These are phyloP conservation scores for Aciculosporium take DNA, from an alignment of 2,329 filamentous ascomycete genomes.

Conservation along the genomic window DNA sequence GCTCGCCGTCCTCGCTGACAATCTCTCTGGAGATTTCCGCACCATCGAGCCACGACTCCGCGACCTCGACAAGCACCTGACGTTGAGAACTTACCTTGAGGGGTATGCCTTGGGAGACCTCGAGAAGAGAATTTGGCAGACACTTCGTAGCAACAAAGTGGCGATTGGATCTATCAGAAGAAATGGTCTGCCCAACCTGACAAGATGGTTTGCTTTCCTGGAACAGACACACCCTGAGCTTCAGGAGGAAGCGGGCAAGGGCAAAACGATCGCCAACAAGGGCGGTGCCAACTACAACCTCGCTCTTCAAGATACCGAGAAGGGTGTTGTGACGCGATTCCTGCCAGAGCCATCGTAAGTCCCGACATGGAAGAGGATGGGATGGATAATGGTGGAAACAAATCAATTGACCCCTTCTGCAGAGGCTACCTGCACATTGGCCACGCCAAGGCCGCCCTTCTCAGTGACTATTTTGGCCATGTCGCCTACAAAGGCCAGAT, in stretches of 20 bases:
- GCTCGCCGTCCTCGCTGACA: constrained; percentile 35
- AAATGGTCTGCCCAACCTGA: constrained; percentile 59
- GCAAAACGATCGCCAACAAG: constrained; percentile 59
- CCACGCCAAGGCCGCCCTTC: constrained; percentile 82
- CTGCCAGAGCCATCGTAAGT: constrained; percentile 80
- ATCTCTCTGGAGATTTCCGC: constrained; percentile 60
- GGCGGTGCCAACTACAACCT: constrained; percentile 83
- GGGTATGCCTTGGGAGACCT: constrained; percentile 65
- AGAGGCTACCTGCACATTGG: constrained; percentile 86
- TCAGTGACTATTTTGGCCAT: constrained; percentile 95
- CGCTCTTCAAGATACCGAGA: constrained; percentile 67
- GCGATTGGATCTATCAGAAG: constrained; percentile 69
- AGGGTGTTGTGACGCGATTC: constrained; percentile 85
- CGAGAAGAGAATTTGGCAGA: constrained; percentile 72
- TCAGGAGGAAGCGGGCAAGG: constrained; percentile 50
- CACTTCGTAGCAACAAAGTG: constrained; percentile 72
- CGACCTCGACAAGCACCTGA: constrained; percentile 76
- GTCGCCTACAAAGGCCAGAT: constrained; percentile 84
- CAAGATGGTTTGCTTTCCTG: constrained; percentile 77
- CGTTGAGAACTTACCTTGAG: constrained; percentile 71
- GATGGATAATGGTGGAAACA: neutral
- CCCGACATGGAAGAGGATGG: neutral
- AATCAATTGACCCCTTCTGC: constrained; percentile 4
- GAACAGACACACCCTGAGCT: constrained; percentile 71
- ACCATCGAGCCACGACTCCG: constrained; percentile 59